A percentile compares a stretch with the other conserved stretches of the same genome.
These are phyloP conservation scores for Cystobasidium tubakii DNA, from an alignment of 768 basidiomycete genomes.

Conservation along the genomic window DNA sequence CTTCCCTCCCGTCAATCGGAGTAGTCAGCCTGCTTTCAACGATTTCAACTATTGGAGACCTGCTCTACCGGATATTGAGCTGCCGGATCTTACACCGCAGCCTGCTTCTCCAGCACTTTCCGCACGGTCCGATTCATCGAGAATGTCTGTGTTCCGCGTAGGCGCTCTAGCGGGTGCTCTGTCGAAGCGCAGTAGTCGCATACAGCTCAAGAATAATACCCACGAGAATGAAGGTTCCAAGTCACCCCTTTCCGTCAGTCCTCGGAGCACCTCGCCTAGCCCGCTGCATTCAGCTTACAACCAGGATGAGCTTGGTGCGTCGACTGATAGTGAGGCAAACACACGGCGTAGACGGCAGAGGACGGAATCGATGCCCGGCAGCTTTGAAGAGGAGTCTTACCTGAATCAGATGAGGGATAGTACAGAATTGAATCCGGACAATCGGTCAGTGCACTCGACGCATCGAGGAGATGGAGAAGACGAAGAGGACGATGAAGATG, in stretches of 20 bases:
- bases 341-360: slow-evolving; percentile 7
- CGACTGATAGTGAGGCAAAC: background rate
- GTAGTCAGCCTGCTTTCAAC: slow-evolving; percentile 75
- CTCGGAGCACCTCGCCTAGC: slow-evolving; percentile 18
- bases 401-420: slow-evolving; percentile 22
- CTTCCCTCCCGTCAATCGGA: slow-evolving; percentile 91
- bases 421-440: slow-evolving; percentile 15
- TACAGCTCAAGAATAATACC: background rate
- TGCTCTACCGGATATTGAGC: slow-evolving; percentile 63
- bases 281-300: slow-evolving; percentile 16
- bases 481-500: background rate
- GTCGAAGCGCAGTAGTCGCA: background rate
- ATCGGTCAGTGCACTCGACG: background rate
- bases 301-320: background rate
- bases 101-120: slow-evolving; percentile 91
- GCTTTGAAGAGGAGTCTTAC: slow-evolving; percentile 35
- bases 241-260: slow-evolving; percentile 20
- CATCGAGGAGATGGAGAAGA: background rate
- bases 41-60: slow-evolving; percentile 96
- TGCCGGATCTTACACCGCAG: slow-evolving; percentile 59
- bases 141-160: slow-evolving; percentile 31
- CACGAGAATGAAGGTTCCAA: slow-evolving; percentile 8
- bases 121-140: slow-evolving; percentile 68
- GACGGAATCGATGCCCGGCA: slow-evolving; percentile 40
- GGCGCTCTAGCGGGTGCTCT: slow-evolving; percentile 22